A percentile compares a stretch with the other conserved stretches of the same genome.
Conservation (phyloP, 495 filamentous ascomycete species). For the Penicillium psychrofluorescens region DNA sequence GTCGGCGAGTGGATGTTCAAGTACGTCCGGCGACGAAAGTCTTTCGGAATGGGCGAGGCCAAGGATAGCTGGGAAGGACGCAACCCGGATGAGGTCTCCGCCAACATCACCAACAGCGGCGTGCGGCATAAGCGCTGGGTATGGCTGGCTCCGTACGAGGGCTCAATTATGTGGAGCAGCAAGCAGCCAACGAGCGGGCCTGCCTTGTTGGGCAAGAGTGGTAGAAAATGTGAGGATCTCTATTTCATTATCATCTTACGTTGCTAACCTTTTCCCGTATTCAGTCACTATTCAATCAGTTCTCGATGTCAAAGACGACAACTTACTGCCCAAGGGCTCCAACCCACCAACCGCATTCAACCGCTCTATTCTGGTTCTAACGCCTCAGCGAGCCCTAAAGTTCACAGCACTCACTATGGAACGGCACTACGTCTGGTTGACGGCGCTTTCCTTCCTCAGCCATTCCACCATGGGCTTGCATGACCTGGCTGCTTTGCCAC, state of each 20-base stretch:
- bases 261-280: constrained; percentile 6
- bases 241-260: background rate
- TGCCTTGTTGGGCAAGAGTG: constrained; percentile 89
- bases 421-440: constrained; percentile 92
- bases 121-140: constrained; percentile 95
- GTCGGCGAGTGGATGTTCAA: constrained; percentile 99
- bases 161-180: constrained; percentile 95
- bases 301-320: constrained; percentile 92
- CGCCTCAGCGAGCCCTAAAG: constrained; percentile 88
- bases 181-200: constrained; percentile 87
- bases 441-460: constrained; percentile 85
- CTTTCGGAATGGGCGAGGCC: constrained; percentile 68
- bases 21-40: constrained; percentile 86
- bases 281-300: constrained; percentile 93
- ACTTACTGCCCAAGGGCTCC: constrained; percentile 70
- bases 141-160: constrained; percentile 94
- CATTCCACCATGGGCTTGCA: constrained; percentile 72
- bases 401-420: constrained; percentile 81
- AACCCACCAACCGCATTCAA: constrained; percentile 59
- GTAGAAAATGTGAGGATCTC: constrained; percentile 74
- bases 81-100: constrained; percentile 43
- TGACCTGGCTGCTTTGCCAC: constrained; percentile 51
- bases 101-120: constrained; percentile 48
- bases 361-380: constrained; percentile 90
- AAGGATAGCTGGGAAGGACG: constrained; percentile 51